Evolutionary conservation across 164 flowering plant species (phyloP).

Genomic region (Kalanchoe fedtschenkoi): DNA sequence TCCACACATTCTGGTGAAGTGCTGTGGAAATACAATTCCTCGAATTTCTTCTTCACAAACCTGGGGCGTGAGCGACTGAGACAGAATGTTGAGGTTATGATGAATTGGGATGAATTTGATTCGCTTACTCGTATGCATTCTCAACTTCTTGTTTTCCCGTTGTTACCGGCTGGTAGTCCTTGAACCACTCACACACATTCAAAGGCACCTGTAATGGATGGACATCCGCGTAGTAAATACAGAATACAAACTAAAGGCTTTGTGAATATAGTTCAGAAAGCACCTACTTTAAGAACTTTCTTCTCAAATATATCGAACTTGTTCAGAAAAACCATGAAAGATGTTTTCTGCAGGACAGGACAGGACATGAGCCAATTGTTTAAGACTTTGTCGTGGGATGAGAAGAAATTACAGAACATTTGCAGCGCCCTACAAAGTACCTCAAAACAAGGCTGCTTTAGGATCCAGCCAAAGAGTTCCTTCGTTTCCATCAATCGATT

Average conservation of each 20-base stretch:
- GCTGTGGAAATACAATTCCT: conserved; percentile 85
- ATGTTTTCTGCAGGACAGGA: conserved; percentile 74
- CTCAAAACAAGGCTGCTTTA: conserved; percentile 95
- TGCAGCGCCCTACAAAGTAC: conserved; percentile 18
- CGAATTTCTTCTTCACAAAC: conserved; percentile 97
- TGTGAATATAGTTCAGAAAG: not conserved
- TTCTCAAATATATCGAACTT: conserved; percentile 95
- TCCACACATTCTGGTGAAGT: conserved; percentile 77
- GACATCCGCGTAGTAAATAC: not conserved
- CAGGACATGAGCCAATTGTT: not conserved
- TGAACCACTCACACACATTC: conserved; percentile 87
- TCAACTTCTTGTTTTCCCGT: conserved; percentile 93
- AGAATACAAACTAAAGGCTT: not conserved
- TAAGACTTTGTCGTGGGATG: not conserved
- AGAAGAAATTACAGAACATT: not conserved
- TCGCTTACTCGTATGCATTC: conserved; percentile 92
- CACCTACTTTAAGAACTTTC: conserved; percentile 73
- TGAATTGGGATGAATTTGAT: too few relatives aligned
- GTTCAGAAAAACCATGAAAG: conserved; percentile 92
- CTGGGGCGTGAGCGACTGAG: conserved; percentile 22
- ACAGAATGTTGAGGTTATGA: too few relatives aligned
- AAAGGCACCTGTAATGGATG: conserved; percentile 57
- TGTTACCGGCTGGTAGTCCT: conserved; percentile 84
- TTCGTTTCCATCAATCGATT: conserved; percentile 90
- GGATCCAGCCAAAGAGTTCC: conserved; percentile 91